Evolutionary conservation across 139 green algal genomes (phyloP).

Genomic region (Desmodesmus armatus): DNA sequence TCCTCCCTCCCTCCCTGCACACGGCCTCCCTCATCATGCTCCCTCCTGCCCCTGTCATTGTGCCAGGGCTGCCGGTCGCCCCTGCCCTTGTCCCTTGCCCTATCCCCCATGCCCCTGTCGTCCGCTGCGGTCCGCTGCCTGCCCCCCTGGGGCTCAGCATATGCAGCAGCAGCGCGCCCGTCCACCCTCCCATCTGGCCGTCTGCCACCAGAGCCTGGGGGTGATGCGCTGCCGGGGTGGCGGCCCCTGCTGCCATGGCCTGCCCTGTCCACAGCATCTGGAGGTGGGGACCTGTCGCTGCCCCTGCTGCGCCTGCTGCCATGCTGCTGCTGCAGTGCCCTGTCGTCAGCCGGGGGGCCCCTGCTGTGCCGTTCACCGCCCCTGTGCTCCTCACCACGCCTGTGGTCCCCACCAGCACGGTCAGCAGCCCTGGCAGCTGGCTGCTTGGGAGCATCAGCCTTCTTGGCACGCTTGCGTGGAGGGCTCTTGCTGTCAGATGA

Average conservation of each 20-base stretch:
- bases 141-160: background rate
- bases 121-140: conserved; percentile 11
- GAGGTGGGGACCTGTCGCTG: too few species aligned
- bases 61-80: too few species aligned
- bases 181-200: conserved; percentile 23
- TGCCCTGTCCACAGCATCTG: too few species aligned
- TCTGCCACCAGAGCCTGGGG: background rate
- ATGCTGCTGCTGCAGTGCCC: background rate
- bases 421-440: background rate
- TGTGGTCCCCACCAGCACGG: background rate
- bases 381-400: background rate
- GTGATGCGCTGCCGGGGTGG: background rate
- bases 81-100: too few species aligned
- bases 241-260: background rate
- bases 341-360: background rate
- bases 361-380: background rate
- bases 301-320: background rate
- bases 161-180: conserved; percentile 14
- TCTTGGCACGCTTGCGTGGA: conserved; percentile 1
- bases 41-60: background rate
- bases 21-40: background rate
- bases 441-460: background rate
- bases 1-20: background rate
- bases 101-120: too few species aligned
- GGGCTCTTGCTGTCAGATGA: background rate